Evolutionary conservation across 225 moss, liverwort and hornwort genomes (phyloP).

Genomic region (Polytrichum commune): DNA sequence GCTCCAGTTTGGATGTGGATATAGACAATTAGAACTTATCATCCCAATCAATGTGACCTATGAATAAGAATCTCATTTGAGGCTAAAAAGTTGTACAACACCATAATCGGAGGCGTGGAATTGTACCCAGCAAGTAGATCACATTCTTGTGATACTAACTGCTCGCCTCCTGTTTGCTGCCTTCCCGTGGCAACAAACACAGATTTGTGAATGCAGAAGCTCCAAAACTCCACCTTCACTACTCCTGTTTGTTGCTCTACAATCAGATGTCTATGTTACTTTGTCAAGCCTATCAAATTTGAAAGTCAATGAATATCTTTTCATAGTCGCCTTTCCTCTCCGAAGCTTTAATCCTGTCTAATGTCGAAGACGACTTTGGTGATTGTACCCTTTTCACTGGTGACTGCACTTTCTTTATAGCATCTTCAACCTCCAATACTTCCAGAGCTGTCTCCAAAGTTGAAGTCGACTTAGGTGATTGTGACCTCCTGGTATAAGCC

Average conservation of each 20-base stretch:
- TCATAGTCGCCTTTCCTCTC: constrained; percentile 17
- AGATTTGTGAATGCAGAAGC: constrained; percentile 11
- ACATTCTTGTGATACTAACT: no score
- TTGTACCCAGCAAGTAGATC: no score
- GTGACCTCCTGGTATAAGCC: neutral
- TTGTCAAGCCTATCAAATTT: constrained; percentile 20
- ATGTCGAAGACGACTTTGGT: constrained; percentile 14
- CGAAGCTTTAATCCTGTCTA: constrained; percentile 27
- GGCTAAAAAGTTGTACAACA: no score
- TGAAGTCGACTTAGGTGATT: neutral
- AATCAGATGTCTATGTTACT: neutral
- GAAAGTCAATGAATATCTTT: constrained; percentile 20
- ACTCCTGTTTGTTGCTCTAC: neutral
- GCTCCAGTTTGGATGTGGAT: no score
- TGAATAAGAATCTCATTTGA: no score
- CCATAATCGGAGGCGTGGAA: no score
- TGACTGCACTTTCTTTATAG: constrained; percentile 8
- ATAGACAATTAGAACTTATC: no score
- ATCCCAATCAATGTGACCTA: no score
- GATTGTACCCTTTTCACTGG: constrained; percentile 15
- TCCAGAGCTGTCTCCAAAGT: no score
- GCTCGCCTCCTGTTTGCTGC: neutral
- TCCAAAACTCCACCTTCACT: constrained; percentile 28
- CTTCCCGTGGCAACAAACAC: constrained; percentile 15
- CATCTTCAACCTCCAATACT: no score